Evolutionary conservation across 2,329 filamentous ascomycete genomes (phyloP), one percentile per base, ranked within the genome.

Genomic region (Dothideomycetes sp.): DNA sequence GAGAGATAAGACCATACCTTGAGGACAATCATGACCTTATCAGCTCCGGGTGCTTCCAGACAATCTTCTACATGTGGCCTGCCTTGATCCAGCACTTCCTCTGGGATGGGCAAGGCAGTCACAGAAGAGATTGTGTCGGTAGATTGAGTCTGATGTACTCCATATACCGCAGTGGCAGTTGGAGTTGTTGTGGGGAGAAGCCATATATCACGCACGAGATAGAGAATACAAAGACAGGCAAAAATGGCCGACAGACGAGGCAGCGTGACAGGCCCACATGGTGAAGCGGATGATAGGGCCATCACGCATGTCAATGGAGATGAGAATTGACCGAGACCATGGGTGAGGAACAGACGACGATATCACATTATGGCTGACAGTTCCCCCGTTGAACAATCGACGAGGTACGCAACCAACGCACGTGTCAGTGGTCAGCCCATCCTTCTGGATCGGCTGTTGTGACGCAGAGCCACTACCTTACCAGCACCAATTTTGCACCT

Each of bases 1-100:
- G 12, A 7, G 22, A 27, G 22, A 12, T 7, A 27, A 12, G 12
- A 7, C 7, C 7, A 27, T 27, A 27, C 22, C 22, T 27, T 27
- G 43, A 79, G 58, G 31, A 77, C 58, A 18, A 79, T 63, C 49
- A 77, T 68, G 38, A 78, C 56, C 45, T 77, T 62, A 5, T 70
- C 59, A 7, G 62, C 57, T 33, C 58, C 57, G 1, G 51, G 50
- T 12, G 53, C 39, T 34, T 44, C 41, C 10, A 34, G 40, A 41
- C 53, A 54, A 19, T 37, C 30, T 15, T 19, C 37, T 15, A 22
- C 19, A 15, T 36, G 27, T 30, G n/a, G 10, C 4, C 14, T 8
- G 19, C 22, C 31, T 5, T 40, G 33, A n/a, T 36, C 29, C 11
- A 19, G 18, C 22, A 29, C 24, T 11, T 19, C 15, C 4, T 40